Base-by-base conservation (phyloP, 169 alveolate genomes). In the Plasmodium ovale region DNA sequence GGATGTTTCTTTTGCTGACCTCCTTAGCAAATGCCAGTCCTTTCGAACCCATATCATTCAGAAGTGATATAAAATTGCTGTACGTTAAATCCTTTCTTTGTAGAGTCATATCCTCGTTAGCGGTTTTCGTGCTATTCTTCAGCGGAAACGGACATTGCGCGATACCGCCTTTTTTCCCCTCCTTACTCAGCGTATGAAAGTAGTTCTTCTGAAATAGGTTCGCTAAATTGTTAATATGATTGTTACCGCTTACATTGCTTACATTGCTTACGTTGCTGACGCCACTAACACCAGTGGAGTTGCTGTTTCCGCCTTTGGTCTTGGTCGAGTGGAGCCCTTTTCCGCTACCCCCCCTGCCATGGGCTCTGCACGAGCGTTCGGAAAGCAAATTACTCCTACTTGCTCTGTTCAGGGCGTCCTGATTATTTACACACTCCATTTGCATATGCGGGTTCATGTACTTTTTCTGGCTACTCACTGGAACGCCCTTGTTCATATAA, bases 1-100 rank as follows among this genome's bases (percentile, higher is more conserved):
- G 51, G 29, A 10, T 19, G 19, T 60, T 31, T 0, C 2, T 60
- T 27, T 27, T 60, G 51, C 4, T 60, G 14, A 12, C 3, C 23
- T 60, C 23, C 23, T 27, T 27, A 25, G 1, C 23, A 25, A 27
- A 9, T 6, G n/a, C 51, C 9, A 39, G 51, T 33, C 42, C 58
- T 19, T 14, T 16, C 37, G 56, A n/a, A 21, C 9, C 62, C 19
- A 16, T 39, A 12, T 54, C 71, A 72, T 72, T 72, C n/a, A 62
- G 31, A 16, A 68, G 14, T 12, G 65, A 68, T 5, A 68, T 68
- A 42, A 21, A 9, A 31, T 47, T 44, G n/a, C 21, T 47, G 23
- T 27, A 0, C n/a, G 79, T 2, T 16, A 31, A 23, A 1, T 42
- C 33, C 7, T 72, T 72, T 25, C 33, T 72, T 19, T 58, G 39